Evolutionary conservation across 805 yeast genomes (phyloP).

Genomic region (Huiozyma naganishii): DNA sequence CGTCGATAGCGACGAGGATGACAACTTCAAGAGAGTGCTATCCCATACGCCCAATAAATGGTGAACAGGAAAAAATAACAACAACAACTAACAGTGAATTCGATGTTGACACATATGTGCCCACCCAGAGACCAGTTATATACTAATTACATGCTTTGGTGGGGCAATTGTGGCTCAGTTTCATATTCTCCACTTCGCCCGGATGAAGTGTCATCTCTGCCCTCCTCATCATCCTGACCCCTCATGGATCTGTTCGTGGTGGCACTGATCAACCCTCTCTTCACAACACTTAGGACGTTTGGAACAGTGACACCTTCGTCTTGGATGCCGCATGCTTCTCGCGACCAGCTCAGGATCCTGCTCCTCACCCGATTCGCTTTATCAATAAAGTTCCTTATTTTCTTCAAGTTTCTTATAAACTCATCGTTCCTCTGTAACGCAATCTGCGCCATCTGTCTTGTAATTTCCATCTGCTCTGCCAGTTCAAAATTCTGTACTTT

Average conservation of each 20-base stretch:
- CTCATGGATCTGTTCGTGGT: conserved; percentile 25
- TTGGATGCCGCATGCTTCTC: conserved; percentile 64
- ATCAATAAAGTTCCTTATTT: conserved; percentile 62
- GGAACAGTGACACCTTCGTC: conserved; percentile 35
- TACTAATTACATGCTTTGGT: no score
- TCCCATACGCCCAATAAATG: conserved; percentile 29
- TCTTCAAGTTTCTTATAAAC: conserved; percentile 68
- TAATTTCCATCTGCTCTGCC: conserved; percentile 51
- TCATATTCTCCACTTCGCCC: no score
- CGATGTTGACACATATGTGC: not conserved
- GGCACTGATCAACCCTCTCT: conserved; percentile 28
- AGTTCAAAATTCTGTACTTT: conserved; percentile 7
- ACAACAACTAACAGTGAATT: not conserved
- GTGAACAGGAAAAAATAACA: conserved; percentile 10
- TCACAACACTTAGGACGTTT: conserved; percentile 26
- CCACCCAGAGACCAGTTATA: not conserved
- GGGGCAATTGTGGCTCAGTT: no score
- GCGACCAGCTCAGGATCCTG: conserved; percentile 71
- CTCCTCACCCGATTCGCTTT: conserved; percentile 68
- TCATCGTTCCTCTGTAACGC: conserved; percentile 79
- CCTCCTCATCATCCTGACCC: not conserved
- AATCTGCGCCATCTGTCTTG: conserved; percentile 65
- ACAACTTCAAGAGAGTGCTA: conserved; percentile 32
- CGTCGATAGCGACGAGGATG: conserved; percentile 3
- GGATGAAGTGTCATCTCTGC: no score